Evolutionary conservation across 306 rosid genomes (phyloP).

Genomic region (Quercus gilva): DNA sequence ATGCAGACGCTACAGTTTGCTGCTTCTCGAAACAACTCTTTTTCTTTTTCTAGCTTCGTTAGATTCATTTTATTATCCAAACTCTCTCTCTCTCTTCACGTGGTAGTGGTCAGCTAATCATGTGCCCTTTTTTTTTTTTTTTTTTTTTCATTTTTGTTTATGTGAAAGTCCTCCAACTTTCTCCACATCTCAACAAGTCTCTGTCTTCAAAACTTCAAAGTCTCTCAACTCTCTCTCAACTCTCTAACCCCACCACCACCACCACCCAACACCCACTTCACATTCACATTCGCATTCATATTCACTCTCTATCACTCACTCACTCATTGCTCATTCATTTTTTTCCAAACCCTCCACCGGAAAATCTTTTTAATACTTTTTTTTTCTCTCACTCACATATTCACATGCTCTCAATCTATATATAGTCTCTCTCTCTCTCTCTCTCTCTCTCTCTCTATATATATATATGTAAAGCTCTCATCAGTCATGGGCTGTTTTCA

Average conservation of each 20-base stretch:
- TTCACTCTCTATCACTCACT: slow-evolving; percentile 4
- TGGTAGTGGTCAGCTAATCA: slow-evolving; percentile 12
- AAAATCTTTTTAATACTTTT: not conserved
- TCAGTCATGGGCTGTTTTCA: slow-evolving; percentile 48
- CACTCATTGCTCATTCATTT: not conserved
- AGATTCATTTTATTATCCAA: too few relatives aligned
- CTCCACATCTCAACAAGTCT: not conserved
- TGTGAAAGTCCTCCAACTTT: slow-evolving; percentile 3
- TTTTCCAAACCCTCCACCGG: not conserved
- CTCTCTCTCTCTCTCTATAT: too few relatives aligned
- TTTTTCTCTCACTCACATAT: not conserved
- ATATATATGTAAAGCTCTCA: slow-evolving; percentile 18
- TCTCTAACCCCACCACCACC: slow-evolving; percentile 17
- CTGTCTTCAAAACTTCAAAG: too few relatives aligned
- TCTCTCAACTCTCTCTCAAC: not conserved
- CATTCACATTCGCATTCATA: not conserved
- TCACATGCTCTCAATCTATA: not conserved
- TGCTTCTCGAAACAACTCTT: too few relatives aligned
- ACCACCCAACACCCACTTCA: not conserved
- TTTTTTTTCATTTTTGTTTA: not conserved
- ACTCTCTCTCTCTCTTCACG: not conserved
- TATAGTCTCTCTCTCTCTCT: too few relatives aligned
- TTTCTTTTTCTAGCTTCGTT: too few relatives aligned
- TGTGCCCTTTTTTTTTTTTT: slow-evolving; percentile 1
- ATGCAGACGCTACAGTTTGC: too few relatives aligned